phyloP scores from a whole-genome alignment of 2,329 filamentous ascomycete genomes.

The Chrysoporthe puriensis region DNA sequence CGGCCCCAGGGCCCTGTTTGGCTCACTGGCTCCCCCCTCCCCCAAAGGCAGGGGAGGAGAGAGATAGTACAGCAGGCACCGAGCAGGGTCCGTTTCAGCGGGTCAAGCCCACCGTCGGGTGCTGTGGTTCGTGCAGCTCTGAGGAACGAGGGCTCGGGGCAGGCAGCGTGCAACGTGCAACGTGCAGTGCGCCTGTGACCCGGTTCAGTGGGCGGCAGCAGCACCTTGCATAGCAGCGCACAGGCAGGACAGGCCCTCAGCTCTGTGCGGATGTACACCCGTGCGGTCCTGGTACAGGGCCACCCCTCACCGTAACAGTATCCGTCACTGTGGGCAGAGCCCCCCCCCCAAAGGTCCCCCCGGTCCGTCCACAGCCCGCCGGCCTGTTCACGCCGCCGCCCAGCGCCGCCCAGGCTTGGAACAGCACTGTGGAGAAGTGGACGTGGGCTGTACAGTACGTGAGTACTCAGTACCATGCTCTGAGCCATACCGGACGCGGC shows the following conservation, averaged over 20 bases:
- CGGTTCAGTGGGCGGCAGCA: neutral
- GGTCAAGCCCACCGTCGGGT: neutral
- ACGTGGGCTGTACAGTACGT: neutral
- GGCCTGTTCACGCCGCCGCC: neutral
- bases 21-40: neutral
- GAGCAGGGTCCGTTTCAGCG: conserved; percentile 1
- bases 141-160: neutral
- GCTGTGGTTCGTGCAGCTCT: too few relatives aligned
- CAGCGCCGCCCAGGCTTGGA: neutral
- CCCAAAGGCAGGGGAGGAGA: neutral
- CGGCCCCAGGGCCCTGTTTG: neutral
- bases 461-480: neutral
- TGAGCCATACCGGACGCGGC: conserved; percentile 2
- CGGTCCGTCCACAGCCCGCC: neutral
- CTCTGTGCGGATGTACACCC: too few relatives aligned
- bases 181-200: neutral
- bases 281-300: too few relatives aligned
- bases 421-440: neutral
- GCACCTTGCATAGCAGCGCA: neutral
- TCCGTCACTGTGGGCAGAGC: neutral
- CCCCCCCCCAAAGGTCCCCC: neutral
- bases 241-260: neutral
- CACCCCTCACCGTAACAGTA: neutral
- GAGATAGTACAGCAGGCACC: neutral
- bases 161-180: neutral